These are phyloP conservation scores for Sporothrix brunneoviolacea DNA, from an alignment of 2,329 filamentous ascomycete genomes.

Conservation along the genomic window DNA sequence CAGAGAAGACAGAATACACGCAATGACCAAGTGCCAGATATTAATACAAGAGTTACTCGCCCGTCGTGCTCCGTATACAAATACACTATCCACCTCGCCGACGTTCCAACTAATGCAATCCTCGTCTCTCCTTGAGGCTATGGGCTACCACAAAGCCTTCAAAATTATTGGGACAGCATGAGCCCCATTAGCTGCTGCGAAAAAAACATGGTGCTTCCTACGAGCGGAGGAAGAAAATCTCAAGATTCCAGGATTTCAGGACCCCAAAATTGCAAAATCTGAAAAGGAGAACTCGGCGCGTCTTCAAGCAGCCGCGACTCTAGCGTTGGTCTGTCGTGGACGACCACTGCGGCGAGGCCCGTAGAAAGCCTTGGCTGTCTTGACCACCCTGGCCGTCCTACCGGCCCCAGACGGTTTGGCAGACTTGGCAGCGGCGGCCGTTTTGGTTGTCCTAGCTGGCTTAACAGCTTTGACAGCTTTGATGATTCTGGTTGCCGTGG, in stretches of 20 bases:
- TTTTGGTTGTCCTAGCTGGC: background rate
- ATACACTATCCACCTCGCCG: too few relatives aligned
- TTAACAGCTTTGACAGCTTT: background rate
- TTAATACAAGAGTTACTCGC: conserved; percentile 54
- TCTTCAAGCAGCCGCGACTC: background rate
- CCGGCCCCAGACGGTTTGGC: background rate
- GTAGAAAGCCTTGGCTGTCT: conserved; percentile 6
- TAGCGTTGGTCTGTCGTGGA: background rate
- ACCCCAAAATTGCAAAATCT: too few relatives aligned
- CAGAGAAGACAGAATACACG: background rate
- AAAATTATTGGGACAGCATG: too few relatives aligned
- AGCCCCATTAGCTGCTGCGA: too few relatives aligned
- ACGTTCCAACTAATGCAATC: too few relatives aligned
- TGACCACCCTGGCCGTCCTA: background rate
- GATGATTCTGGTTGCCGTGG: background rate
- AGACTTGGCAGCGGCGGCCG: background rate
- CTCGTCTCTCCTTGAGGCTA: too few relatives aligned
- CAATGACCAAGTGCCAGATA: too few relatives aligned
- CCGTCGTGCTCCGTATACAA: conserved; percentile 37
- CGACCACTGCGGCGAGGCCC: conserved; percentile 10
- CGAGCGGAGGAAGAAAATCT: too few relatives aligned
- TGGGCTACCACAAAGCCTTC: too few relatives aligned
- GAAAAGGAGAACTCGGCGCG: too few relatives aligned
- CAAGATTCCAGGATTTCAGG: too few relatives aligned
- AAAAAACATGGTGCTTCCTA: too few relatives aligned